Evolutionary conservation across 371 early-diverging fungal species (phyloP), one percentile per base, ranked within the genome.

Genomic region (Phascolomyces articulosus): DNA sequence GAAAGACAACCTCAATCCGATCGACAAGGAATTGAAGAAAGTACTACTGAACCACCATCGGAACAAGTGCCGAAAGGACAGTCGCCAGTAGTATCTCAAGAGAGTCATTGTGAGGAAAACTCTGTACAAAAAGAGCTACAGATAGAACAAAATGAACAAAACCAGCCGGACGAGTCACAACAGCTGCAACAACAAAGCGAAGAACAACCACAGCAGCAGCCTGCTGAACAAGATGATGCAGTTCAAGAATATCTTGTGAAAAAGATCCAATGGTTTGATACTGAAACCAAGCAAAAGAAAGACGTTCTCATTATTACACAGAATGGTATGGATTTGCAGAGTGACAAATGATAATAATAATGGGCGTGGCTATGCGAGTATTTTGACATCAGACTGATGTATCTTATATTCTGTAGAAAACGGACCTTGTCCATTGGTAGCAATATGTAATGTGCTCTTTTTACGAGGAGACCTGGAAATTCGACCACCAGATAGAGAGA

Each of bases 391-490:
- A n/a, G n/a, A n/a, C n/a, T n/a, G n/a, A n/a, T n/a, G n/a, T n/a
- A n/a, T n/a, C n/a, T n/a, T n/a, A n/a, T n/a, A 11, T 34, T 29
- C 11, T 40, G 34, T 60, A 86, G 87, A 88, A 62, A 95, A 96
- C 74, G 96, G 97, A 0, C 97, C 97, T 0, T 96, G 97, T 71
- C 97, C 97, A 20, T 69, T 96, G 54, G 82, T 96, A 0, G 93
- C 95, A 8, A 83, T 96, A 13, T 86, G 90, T 62, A 97, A 97
- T 72, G 92, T 92, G 1, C 76, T 96, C 55, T 79, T 94, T 16
- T 77, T 96, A 24, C 85, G 91, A 16, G 91, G 91, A 11, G 89
- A 89, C 56, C 82, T 97, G 26, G 72, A 71, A 7, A 83, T 93
- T 34, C 64, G 58, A 23, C 84, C 89, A 1, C 75, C 79, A 31